Evolutionary conservation across 2,329 filamentous ascomycete genomes (phyloP).

Genomic region (Penicillium sp.): DNA sequence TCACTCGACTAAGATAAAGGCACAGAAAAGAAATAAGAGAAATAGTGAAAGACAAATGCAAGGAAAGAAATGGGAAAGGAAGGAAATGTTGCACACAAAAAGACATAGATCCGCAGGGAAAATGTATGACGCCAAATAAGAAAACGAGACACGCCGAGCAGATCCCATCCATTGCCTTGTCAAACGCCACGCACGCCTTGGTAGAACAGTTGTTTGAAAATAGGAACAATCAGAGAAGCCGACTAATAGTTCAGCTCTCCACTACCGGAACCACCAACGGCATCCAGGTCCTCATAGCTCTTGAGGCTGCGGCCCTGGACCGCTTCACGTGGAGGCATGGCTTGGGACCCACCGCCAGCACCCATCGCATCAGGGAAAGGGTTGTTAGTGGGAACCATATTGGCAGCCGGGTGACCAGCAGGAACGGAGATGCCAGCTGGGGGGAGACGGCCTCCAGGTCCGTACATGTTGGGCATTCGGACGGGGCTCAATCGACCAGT

Average conservation of each 20-base stretch:
- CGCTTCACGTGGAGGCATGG: slow-evolving; percentile 83
- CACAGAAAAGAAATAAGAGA: not conserved
- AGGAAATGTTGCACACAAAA: not conserved
- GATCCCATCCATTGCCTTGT: slow-evolving; percentile 13
- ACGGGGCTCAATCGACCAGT: slow-evolving; percentile 50
- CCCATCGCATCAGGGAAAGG: slow-evolving; percentile 49
- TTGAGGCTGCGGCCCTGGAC: slow-evolving; percentile 90
- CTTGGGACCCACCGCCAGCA: slow-evolving; percentile 66
- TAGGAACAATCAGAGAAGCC: not conserved
- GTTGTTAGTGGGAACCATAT: slow-evolving; percentile 47
- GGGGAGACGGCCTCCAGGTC: slow-evolving; percentile 32
- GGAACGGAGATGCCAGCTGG: slow-evolving; percentile 35
- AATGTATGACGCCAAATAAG: not conserved
- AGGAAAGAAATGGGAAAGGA: not conserved
- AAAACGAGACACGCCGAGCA: not conserved
- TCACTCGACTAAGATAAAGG: not conserved
- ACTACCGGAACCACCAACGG: slow-evolving; percentile 70
- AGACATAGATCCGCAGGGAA: not conserved
- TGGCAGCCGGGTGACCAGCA: slow-evolving; percentile 41
- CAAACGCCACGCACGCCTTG: slow-evolving; percentile 14
- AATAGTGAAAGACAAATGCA: not conserved
- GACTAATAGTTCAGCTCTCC: slow-evolving; percentile 86
- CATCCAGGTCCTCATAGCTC: slow-evolving; percentile 97
- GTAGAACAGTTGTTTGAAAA: not conserved
- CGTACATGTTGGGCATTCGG: slow-evolving; percentile 39